Conservation (phyloP, 2,329 filamentous ascomycete species). For the Colletotrichum sp. region DNA sequence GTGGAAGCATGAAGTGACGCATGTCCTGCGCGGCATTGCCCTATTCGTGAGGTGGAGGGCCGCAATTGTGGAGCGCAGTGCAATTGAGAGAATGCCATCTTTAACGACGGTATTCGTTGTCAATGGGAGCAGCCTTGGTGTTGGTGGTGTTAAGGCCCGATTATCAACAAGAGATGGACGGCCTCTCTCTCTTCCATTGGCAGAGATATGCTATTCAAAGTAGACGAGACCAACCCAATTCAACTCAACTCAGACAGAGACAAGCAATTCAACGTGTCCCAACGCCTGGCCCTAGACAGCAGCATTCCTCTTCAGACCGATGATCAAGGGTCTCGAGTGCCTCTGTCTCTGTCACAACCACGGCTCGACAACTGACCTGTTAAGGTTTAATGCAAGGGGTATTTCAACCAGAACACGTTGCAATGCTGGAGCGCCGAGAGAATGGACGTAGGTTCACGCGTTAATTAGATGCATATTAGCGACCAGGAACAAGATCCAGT, state of each 20-base stretch:
- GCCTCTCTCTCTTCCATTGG: neutral
- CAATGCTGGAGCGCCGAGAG: neutral
- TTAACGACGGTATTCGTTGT: neutral
- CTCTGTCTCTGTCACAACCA: neutral
- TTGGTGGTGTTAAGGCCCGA: neutral
- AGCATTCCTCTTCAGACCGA: neutral
- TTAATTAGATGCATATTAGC: neutral
- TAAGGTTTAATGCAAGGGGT: neutral
- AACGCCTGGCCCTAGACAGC: neutral
- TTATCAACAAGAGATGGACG: neutral
- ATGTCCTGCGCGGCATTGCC: conserved; percentile 7
- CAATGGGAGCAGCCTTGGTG: neutral
- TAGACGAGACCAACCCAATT: neutral
- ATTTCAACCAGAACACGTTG: neutral
- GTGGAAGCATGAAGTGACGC: neutral
- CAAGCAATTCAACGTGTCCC: neutral
- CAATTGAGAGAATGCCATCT: neutral
- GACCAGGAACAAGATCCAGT: neutral
- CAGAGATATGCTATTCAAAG: neutral
- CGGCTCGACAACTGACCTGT: neutral
- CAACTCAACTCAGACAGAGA: neutral
- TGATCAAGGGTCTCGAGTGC: neutral
- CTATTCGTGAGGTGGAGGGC: neutral
- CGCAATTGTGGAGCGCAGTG: neutral
- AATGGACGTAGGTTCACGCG: neutral